Percentiles rank a stretch among this genome's conserved stretches.
phyloP scores from a whole-genome alignment of 352 stramenopile species.

The Pythium dissimile region DNA sequence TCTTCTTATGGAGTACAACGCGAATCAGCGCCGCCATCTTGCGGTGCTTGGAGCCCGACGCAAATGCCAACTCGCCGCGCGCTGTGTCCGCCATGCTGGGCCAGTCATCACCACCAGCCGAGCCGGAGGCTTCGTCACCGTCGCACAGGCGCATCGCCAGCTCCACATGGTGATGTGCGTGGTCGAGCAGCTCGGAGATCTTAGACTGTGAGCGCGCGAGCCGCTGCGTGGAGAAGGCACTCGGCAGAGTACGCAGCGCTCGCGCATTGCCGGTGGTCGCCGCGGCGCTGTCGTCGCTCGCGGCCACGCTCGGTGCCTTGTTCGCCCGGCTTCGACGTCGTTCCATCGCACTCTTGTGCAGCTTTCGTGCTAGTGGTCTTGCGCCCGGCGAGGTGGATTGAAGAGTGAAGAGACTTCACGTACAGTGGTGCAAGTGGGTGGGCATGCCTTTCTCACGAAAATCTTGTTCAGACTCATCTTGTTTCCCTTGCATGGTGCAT shows the following conservation, averaged over 20 bases:
- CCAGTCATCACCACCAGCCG: conserved; percentile 7
- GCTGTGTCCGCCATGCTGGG: background rate
- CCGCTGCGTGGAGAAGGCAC: conserved; percentile 9
- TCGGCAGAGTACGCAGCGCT: conserved; percentile 14
- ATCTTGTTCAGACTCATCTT: conserved; percentile 13
- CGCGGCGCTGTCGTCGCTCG: background rate
- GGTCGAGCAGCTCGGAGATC: conserved; percentile 26
- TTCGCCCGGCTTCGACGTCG: conserved; percentile 10
- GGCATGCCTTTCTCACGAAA: background rate
- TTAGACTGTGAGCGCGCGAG: conserved; percentile 18
- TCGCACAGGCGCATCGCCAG: conserved; percentile 11
- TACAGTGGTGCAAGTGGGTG: background rate
- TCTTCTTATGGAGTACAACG: conserved; percentile 23
- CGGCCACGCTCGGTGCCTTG: background rate
- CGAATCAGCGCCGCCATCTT: conserved; percentile 4
- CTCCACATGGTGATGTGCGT: conserved; percentile 32
- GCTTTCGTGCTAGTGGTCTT: background rate
- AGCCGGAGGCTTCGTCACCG: conserved; percentile 1
- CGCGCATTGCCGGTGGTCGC: background rate
- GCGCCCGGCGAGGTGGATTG: background rate
- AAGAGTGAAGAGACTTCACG: no score
- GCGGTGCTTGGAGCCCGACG: background rate
- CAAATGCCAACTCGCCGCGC: background rate
- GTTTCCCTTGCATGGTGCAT: conserved; percentile 19
- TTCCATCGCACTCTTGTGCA: background rate